phyloP scores from a whole-genome alignment of 116 monocot species.

The Trichopus zeylanicus region DNA sequence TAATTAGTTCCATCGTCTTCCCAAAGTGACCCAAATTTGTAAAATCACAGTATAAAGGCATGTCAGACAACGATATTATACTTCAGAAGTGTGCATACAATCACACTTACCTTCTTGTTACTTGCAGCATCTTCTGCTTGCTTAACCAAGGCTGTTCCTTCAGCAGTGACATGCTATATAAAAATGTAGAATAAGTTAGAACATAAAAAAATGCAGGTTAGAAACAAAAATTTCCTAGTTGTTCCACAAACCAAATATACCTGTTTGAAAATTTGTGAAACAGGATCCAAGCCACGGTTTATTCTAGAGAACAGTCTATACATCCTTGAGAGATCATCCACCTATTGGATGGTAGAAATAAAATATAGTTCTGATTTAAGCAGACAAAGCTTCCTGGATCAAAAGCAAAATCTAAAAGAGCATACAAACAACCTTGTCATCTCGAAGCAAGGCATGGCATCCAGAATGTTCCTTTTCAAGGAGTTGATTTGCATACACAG shows the following conservation, averaged over 20 bases:
- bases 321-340: slow-evolving; percentile 63
- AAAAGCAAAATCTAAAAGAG: not conserved
- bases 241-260: slow-evolving; percentile 7
- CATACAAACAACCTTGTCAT: slow-evolving; percentile 43
- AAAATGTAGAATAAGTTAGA: not conserved
- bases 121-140: slow-evolving; percentile 78
- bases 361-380: not conserved
- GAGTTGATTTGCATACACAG: slow-evolving; percentile 34
- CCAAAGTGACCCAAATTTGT: too few species aligned
- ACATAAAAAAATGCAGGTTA: not conserved
- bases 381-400: not conserved
- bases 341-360: slow-evolving; percentile 12
- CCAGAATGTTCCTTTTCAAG: slow-evolving; percentile 64
- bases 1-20: too few species aligned
- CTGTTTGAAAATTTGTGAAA: slow-evolving; percentile 60
- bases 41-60: too few species aligned
- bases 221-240: not conserved
- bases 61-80: too few species aligned
- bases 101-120: slow-evolving; percentile 38
- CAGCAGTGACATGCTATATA: slow-evolving; percentile 59
- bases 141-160: slow-evolving; percentile 61
- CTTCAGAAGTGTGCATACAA: too few species aligned
- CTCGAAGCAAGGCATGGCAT: slow-evolving; percentile 52
- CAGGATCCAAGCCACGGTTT: slow-evolving; percentile 38
- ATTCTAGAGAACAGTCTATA: slow-evolving; percentile 52